phyloP scores from a whole-genome alignment of 1,284 basidiomycete species.

The Lignosus rhinocerotis region DNA sequence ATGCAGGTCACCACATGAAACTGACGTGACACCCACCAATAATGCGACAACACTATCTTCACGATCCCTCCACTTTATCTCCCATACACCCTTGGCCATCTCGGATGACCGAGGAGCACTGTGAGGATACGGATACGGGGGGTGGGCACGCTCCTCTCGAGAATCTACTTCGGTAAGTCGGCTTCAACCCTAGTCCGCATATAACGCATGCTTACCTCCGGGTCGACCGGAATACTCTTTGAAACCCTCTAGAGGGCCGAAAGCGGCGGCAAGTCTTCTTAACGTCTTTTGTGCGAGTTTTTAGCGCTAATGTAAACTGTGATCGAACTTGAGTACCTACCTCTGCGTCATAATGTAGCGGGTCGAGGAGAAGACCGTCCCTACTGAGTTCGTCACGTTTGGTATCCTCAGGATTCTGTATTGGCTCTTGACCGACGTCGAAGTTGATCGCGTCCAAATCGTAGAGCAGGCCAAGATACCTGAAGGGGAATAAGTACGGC shows the following conservation, averaged over 20 bases:
- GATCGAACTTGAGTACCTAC: slow-evolving; percentile 36
- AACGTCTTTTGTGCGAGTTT: slow-evolving; percentile 45
- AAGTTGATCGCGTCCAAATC: slow-evolving; percentile 49
- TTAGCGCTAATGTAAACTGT: not conserved
- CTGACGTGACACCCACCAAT: slow-evolving; percentile 43
- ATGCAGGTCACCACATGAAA: slow-evolving; percentile 1
- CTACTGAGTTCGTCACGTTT: slow-evolving; percentile 31
- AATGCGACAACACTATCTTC: slow-evolving; percentile 72
- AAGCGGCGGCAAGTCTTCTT: slow-evolving; percentile 46
- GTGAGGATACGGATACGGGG: slow-evolving; percentile 42
- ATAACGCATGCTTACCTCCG: slow-evolving; percentile 5
- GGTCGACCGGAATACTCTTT: slow-evolving; percentile 14
- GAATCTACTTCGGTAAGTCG: no score
- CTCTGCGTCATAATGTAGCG: slow-evolving; percentile 57
- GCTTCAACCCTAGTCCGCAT: not conserved
- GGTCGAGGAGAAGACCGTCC: slow-evolving; percentile 50
- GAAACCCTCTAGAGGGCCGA: slow-evolving; percentile 59
- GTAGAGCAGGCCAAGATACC: slow-evolving; percentile 56
- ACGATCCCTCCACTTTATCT: slow-evolving; percentile 74
- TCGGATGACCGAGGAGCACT: slow-evolving; percentile 47
- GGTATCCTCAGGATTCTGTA: not conserved
- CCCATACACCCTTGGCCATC: slow-evolving; percentile 68
- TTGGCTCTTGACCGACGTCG: not conserved
- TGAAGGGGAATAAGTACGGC: slow-evolving; percentile 25
- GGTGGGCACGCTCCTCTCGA: no score